These are phyloP conservation scores for Glomus cerebriforme DNA, from an alignment of 192 early-diverging fungal genomes.

Conservation along the genomic window DNA sequence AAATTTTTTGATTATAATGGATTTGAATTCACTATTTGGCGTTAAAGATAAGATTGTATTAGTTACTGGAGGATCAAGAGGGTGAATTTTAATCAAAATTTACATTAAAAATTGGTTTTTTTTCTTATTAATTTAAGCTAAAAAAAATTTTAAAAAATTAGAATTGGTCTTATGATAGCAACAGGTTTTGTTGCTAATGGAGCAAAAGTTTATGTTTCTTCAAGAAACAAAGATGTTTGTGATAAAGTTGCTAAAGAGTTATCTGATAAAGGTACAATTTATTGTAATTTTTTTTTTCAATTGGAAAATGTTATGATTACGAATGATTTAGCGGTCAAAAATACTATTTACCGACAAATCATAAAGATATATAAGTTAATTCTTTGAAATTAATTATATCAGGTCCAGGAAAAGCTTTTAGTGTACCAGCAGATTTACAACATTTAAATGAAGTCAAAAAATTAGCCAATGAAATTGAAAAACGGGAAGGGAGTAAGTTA, in stretches of 20 bases:
- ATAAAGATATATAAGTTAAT: not conserved
- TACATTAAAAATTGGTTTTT: not conserved
- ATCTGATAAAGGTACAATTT: constrained; percentile 2
- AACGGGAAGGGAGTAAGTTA: constrained; percentile 40
- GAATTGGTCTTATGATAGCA: constrained; percentile 59
- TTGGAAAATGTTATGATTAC: no score
- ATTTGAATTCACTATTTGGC: constrained; percentile 51
- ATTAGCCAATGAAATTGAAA: constrained; percentile 46
- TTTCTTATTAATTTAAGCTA: not conserved
- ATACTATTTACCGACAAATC: no score
- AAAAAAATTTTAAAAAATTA: not conserved
- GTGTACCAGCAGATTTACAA: constrained; percentile 70
- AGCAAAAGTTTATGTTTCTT: constrained; percentile 89
- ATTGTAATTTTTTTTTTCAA: not conserved
- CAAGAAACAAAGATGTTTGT: constrained; percentile 44
- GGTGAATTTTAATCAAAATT: constrained; percentile 2
- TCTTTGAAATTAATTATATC: constrained; percentile 11
- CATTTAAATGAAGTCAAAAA: constrained; percentile 36
- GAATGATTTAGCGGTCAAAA: no score
- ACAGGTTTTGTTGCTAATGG: constrained; percentile 83
- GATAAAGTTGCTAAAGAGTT: constrained; percentile 25
- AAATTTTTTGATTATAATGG: not conserved
- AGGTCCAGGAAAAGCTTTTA: constrained; percentile 69
- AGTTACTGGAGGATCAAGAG: constrained; percentile 69
- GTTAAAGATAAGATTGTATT: constrained; percentile 79